These are phyloP conservation scores for Gomphus bonarii DNA, from an alignment of 1,284 basidiomycete species.

Conservation along the genomic window DNA sequence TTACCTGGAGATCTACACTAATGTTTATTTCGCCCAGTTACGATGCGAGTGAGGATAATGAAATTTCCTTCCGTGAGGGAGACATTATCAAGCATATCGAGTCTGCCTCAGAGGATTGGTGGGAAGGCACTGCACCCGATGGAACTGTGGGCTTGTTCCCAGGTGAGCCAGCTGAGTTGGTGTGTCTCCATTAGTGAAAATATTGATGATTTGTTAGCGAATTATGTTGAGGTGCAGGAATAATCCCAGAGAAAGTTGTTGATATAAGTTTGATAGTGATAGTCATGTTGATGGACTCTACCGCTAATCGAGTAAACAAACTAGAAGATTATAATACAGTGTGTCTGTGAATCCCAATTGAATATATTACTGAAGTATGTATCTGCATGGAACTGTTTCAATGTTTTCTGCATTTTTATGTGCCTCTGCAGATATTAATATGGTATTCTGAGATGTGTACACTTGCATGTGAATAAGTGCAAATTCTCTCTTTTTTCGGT, in stretches of 20 bases:
- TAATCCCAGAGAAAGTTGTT: conserved; percentile 13
- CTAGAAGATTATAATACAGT: too few species aligned
- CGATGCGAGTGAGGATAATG: conserved; percentile 82
- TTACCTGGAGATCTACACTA: background rate
- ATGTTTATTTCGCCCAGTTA: conserved; percentile 41
- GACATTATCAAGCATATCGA: conserved; percentile 69
- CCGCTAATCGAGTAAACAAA: too few species aligned
- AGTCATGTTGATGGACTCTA: too few species aligned
- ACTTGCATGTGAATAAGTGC: too few species aligned
- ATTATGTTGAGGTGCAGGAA: conserved; percentile 52
- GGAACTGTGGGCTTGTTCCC: conserved; percentile 78
- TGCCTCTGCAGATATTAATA: too few species aligned
- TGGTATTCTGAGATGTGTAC: too few species aligned
- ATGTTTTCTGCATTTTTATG: too few species aligned
- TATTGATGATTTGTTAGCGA: conserved; percentile 27
- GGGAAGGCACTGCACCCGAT: conserved; percentile 59
- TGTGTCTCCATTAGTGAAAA: background rate
- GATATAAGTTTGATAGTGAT: too few species aligned
- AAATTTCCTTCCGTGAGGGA: conserved; percentile 76
- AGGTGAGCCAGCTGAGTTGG: conserved; percentile 36
- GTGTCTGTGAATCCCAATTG: too few species aligned
- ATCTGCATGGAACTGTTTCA: too few species aligned
- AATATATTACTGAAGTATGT: too few species aligned
- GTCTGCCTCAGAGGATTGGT: conserved; percentile 78
- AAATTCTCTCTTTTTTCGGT: too few species aligned